phyloP scores from a whole-genome alignment of 495 filamentous ascomycete species.

The Podospora pseudopauciseta region DNA sequence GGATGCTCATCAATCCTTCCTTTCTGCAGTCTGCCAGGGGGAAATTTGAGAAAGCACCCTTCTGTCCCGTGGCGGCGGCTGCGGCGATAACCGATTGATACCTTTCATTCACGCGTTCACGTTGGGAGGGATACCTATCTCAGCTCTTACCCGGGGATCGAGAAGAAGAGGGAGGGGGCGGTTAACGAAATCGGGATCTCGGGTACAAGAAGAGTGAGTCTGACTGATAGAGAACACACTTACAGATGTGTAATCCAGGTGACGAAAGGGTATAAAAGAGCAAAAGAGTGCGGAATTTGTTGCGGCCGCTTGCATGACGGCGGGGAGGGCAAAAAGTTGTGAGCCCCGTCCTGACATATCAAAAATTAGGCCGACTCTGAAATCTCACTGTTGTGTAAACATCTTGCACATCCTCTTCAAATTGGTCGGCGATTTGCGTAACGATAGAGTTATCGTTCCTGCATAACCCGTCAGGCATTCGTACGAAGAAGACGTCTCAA shows the following conservation, averaged over 20 bases:
- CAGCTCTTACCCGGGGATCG: not conserved
- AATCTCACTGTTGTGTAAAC: slow-evolving; percentile 15
- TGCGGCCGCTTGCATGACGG: slow-evolving; percentile 1
- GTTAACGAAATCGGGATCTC: no score
- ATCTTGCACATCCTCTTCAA: slow-evolving; percentile 6
- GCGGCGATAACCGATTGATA: not conserved
- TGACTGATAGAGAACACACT: no score
- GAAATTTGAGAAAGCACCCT: not conserved
- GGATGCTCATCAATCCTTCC: not conserved
- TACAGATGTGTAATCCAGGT: no score
- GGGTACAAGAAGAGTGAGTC: no score
- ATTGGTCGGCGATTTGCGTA: slow-evolving; percentile 37
- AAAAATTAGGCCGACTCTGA: not conserved
- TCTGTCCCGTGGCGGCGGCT: not conserved
- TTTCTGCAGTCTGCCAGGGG: not conserved
- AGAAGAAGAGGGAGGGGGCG: not conserved
- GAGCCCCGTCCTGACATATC: not conserved
- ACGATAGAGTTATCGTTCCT: slow-evolving; percentile 25
- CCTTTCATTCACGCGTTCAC: not conserved
- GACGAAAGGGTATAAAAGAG: no score
- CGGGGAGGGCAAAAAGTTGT: not conserved
- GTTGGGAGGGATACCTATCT: not conserved
- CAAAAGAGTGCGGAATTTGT: not conserved
- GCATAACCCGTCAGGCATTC: slow-evolving; percentile 21
- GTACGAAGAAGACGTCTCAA: not conserved